Base-by-base conservation (phyloP, 257 asterid genomes). In the Solanum etuberosum region DNA sequence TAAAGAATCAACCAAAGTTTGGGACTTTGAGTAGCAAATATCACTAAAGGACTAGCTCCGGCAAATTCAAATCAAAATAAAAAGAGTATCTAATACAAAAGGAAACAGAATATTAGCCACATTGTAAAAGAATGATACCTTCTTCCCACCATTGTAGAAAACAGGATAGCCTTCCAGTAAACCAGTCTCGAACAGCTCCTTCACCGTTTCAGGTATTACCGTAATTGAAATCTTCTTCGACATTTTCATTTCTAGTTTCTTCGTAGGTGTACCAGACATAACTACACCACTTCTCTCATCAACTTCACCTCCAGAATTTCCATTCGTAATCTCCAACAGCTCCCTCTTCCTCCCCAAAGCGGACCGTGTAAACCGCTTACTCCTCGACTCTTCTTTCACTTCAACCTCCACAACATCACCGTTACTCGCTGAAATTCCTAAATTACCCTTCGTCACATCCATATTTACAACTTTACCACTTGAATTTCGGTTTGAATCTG, bases 101-200 rank as follows among this genome's bases (percentile, higher is more conserved):
- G 63, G n/a, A 78, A 73, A 78, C 84, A 43, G 38, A 46, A 46
- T 3, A 7, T 31, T 1, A 38, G 57, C 68, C 29, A 80, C 43
- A 29, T 72, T 37, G 15, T 16, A 57, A 65, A 21, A 43, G 72
- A 43, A 61, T 23, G 61, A 10, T 94, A 97, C 99, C 98, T 94
- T 94, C 89, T 95, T 94, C 88, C 99, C 99, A 71, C 97, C 99
- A 87, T 97, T 96, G 92, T 97, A 97, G 92, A 97, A 93, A 91
- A 97, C 99, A 9, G 98, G 98, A 88, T 97, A 96, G 65, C 98
- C 99, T 92, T 97, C 99, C 13, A 97, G 92, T 86, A 94, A 90
- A 32, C 99, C 99, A 10, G 99, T 97, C 92, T 91, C 95, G 32
- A 97, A 94, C 83, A 97, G 99, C 92, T 97, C 99, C 68, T 93